Percentiles rank a stretch among this genome's conserved stretches.
Conservation (phyloP, 192 early-diverging fungal genomes). For the Funneliformis mosseae region DNA sequence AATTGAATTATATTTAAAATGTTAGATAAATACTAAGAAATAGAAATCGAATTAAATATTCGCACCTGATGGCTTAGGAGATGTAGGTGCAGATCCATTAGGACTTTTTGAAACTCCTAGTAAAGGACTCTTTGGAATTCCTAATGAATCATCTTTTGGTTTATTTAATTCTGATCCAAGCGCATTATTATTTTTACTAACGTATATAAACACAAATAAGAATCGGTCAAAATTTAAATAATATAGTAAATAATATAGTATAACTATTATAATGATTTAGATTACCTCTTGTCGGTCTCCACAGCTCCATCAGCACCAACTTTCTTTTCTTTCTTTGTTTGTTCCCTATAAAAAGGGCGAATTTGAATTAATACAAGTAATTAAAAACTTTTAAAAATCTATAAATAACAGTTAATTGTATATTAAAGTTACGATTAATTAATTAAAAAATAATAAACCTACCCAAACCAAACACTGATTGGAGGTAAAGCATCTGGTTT, state of each 20-base stretch:
- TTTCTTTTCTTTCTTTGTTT: conserved; percentile 20
- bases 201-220: neutral
- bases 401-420: neutral
- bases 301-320: neutral
- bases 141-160: conserved; percentile 31
- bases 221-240: neutral
- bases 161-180: conserved; percentile 25
- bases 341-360: neutral
- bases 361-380: neutral
- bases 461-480: conserved; percentile 48
- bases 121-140: conserved; percentile 27
- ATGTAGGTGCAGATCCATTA: neutral
- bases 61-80: conserved; percentile 20
- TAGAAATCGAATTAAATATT: neutral
- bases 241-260: neutral
- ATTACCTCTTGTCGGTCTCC: conserved; percentile 28
- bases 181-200: neutral
- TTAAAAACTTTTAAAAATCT: neutral
- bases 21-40: neutral
- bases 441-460: conserved; percentile 4
- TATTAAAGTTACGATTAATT: neutral
- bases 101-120: conserved; percentile 27
- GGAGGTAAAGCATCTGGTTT: conserved; percentile 43
- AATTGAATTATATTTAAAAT: neutral
- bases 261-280: neutral